Percentiles rank a stretch among this genome's conserved stretches.
phyloP scores from a whole-genome alignment of 2,329 filamentous ascomycete species.

The Xylaria sp. region DNA sequence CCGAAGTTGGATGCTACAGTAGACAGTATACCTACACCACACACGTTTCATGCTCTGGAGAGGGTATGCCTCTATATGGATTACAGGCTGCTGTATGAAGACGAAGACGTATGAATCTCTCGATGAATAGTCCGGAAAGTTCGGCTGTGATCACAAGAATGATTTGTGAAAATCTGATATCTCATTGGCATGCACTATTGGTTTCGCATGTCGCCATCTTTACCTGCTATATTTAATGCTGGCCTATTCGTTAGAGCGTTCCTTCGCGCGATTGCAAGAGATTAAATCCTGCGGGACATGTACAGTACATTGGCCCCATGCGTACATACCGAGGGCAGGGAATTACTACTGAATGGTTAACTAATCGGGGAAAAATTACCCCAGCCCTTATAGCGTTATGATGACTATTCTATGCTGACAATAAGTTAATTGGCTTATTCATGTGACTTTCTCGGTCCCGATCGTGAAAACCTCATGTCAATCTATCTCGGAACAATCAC shows the following conservation, averaged over 20 bases:
- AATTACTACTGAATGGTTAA: slow-evolving; percentile 8
- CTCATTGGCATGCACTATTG: neutral
- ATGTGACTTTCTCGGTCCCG: neutral
- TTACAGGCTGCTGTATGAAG: neutral
- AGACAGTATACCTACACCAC: neutral
- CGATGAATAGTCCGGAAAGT: neutral
- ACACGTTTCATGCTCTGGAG: neutral
- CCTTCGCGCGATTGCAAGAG: slow-evolving; percentile 18
- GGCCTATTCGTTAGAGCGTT: slow-evolving; percentile 15
- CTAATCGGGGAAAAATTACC: slow-evolving; percentile 4
- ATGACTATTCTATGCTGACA: slow-evolving; percentile 26
- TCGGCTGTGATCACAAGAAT: neutral
- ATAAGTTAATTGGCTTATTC: neutral
- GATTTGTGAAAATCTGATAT: neutral
- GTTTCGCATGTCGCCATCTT: neutral
- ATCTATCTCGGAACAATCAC: neutral
- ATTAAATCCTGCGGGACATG: slow-evolving; percentile 6
- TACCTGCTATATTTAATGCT: neutral
- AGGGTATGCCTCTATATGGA: neutral
- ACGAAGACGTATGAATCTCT: neutral
- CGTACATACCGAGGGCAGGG: neutral
- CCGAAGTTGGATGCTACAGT: neutral
- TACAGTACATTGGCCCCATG: slow-evolving; percentile 1
- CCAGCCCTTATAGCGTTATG: neutral
- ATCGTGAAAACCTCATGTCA: neutral